Evolutionary conservation across 805 yeast species (phyloP), one percentile per base, ranked within the genome.

Genomic region (Saccharomycopsis amapae): DNA sequence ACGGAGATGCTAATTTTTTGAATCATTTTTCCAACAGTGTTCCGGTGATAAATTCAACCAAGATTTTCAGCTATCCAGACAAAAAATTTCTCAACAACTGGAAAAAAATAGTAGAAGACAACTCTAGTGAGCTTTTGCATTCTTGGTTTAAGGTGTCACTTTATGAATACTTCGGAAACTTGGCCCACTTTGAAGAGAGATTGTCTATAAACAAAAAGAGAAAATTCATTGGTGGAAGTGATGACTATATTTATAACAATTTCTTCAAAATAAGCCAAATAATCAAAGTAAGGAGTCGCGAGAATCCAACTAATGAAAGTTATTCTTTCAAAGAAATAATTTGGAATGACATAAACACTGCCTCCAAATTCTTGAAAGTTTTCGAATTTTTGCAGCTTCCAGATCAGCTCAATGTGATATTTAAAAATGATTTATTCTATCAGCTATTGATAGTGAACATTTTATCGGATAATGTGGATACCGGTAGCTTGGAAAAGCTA

Each of bases 41-140:
- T 6, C 24, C 38, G 12, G 12, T 18, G 38, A 34, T 34, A 7
- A 34, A 34, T 5, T 6, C n/a, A 5, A 6, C 23, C 4, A 34
- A 18, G 28, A n/a, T 26, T 24, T 39, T 39, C 28, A 15, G 19
- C 23, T 39, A 39, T 39, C 42, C 42, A 26, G 24, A 30, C 25
- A 26, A n/a, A 4, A 25, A 26, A 4, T 39, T 39, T 30, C 18
- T 39, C 7, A 12, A 15, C 5, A 25, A 18, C 6, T 39, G 34
- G 42, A n/a, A 10, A 24, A 12, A 12, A 15, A 18, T 37, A 15
- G 12, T 37, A 5, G 40, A 12, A 6, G 17, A 31, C 17, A 7
- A 31, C 5, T 13, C 6, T 31, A n/a, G 15, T 7, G 17, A 31
- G 30, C 10, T 26, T 26, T 12, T 26, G 7, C 30, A 26, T 26